A percentile compares a stretch with the other conserved stretches of the same genome.
Evolutionary conservation across 352 stramenopile species (phyloP).

Genomic region (Phytophthora quininea): DNA sequence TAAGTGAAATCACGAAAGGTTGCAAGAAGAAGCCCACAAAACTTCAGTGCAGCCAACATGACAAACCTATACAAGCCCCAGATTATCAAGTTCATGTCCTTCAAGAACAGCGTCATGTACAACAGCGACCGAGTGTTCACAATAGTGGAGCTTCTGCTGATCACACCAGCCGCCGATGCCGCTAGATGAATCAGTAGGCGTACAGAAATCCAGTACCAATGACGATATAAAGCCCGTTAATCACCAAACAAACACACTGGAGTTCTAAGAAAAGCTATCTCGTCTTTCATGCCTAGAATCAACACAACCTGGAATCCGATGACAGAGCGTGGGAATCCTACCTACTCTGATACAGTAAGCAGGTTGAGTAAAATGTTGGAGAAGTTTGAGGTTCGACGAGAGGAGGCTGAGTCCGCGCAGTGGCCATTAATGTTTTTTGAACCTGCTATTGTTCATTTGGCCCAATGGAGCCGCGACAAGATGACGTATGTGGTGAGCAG

Average conservation of each 20-base stretch:
- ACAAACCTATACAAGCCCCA: no score
- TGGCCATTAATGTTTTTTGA: slow-evolving; percentile 18
- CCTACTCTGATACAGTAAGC: slow-evolving; percentile 20
- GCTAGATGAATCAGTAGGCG: slow-evolving; percentile 14
- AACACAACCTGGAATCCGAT: slow-evolving; percentile 12
- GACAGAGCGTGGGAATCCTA: slow-evolving; percentile 14
- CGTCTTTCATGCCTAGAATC: slow-evolving; percentile 22
- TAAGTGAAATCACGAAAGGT: no score
- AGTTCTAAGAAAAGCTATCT: slow-evolving; percentile 23
- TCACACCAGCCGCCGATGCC: no score
- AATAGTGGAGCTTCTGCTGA: no score
- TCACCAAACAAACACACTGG: not conserved
- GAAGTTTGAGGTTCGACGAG: slow-evolving; percentile 21
- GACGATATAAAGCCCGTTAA: slow-evolving; percentile 13
- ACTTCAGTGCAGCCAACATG: no score
- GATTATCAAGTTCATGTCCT: no score
- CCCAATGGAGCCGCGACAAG: not conserved
- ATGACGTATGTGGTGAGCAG: slow-evolving; percentile 9
- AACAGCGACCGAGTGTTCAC: no score
- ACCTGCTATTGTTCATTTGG: slow-evolving; percentile 7
- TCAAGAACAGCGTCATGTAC: no score
- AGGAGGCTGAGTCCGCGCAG: slow-evolving; percentile 1
- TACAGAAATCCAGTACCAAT: not conserved
- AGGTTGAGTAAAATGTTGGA: slow-evolving; percentile 25
- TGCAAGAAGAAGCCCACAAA: no score